Evolutionary conservation across 768 basidiomycete genomes (phyloP).

Genomic region (Tylopilus sp.): DNA sequence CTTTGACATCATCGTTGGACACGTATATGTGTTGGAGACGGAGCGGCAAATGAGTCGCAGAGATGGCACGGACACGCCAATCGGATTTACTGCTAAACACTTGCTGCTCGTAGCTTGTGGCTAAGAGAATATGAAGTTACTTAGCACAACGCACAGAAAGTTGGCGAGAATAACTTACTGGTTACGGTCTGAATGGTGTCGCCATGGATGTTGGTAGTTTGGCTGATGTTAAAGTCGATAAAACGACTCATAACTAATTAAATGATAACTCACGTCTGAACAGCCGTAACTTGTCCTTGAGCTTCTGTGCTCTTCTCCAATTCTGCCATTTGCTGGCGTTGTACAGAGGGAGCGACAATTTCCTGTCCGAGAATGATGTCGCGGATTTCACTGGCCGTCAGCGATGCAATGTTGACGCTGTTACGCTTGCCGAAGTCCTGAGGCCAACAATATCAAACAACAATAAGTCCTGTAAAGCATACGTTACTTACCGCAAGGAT

Average conservation of each 20-base stretch:
- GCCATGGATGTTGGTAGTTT: constrained; percentile 97
- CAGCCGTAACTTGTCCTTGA: constrained; percentile 89
- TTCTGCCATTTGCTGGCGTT: constrained; percentile 99
- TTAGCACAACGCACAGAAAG: neutral
- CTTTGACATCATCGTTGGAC: constrained; percentile 98
- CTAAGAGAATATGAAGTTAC: constrained; percentile 32
- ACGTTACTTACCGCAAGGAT: constrained; percentile 68
- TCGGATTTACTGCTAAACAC: constrained; percentile 99
- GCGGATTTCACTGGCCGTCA: constrained; percentile 94
- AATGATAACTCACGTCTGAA: constrained; percentile 66
- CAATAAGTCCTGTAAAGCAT: neutral
- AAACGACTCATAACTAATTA: neutral
- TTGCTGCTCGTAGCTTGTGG: constrained; percentile 96
- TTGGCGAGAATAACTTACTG: constrained; percentile 46
- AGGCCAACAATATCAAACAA: constrained; percentile 14
- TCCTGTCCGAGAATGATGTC: constrained; percentile 99
- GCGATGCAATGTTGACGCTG: constrained; percentile 95
- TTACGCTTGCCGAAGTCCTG: constrained; percentile 99
- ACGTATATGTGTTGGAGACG: constrained; percentile 99
- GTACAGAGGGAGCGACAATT: constrained; percentile 91
- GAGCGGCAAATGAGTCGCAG: constrained; percentile 91
- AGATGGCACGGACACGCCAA: constrained; percentile 98
- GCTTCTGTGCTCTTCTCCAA: constrained; percentile 96
- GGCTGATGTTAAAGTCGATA: constrained; percentile 36
- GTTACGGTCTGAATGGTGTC: constrained; percentile 95